Percentiles rank a stretch among this genome's conserved stretches.
phyloP scores from a whole-genome alignment of 257 asterid genomes.

The Fraxinus quadrangulata region DNA sequence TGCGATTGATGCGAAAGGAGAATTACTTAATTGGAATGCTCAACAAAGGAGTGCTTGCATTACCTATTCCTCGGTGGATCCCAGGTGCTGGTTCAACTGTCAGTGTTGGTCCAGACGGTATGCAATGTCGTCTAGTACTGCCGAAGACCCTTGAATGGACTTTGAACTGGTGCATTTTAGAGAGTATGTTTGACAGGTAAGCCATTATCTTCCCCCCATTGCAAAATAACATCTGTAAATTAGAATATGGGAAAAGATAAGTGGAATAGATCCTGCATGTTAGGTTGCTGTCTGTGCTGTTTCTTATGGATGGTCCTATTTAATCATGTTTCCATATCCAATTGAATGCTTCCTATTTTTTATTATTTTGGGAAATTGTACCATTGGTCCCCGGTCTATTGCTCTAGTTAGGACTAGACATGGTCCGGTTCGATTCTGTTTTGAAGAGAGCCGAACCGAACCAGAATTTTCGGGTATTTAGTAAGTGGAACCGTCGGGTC shows the following conservation, averaged over 20 bases:
- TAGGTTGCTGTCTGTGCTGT: not conserved
- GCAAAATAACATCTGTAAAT: conserved; percentile 5
- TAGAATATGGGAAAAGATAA: not conserved
- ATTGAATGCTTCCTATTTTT: not conserved
- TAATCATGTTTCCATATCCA: not conserved
- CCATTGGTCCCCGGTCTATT: not conserved
- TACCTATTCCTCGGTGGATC: conserved; percentile 81
- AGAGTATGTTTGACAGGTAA: conserved; percentile 96
- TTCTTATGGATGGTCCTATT: not conserved
- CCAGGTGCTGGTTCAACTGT: conserved; percentile 77
- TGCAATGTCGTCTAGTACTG: conserved; percentile 54
- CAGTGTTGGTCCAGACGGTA: conserved; percentile 51
- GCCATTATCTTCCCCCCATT: conserved; percentile 14
- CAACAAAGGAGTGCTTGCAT: conserved; percentile 91
- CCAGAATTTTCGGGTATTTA: too few species aligned
- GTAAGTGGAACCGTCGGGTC: too few species aligned
- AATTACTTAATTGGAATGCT: conserved; percentile 98
- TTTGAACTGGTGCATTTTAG: conserved; percentile 91
- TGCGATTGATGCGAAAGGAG: conserved; percentile 96
- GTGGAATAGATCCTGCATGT: conserved; percentile 2
- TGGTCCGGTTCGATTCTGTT: too few species aligned
- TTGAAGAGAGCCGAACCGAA: too few species aligned
- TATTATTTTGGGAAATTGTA: not conserved
- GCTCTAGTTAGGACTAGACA: not conserved
- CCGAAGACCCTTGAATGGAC: conserved; percentile 97